Evolutionary conservation across 306 rosid genomes (phyloP).

Genomic region (Benincasa hispida): DNA sequence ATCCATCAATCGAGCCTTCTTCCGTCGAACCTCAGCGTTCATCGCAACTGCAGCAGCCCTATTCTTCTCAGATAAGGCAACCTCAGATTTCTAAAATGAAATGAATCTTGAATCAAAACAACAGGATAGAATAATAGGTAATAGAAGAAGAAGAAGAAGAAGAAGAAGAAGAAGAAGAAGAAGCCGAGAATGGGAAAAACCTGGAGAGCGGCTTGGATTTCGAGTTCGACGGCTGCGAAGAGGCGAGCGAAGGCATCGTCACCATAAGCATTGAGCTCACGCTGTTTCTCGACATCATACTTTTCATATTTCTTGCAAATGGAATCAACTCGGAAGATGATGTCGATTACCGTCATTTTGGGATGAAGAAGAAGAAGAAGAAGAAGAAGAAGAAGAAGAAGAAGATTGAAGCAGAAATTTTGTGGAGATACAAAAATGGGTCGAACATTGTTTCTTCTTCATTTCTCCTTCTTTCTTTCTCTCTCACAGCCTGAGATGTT

Average conservation of each 20-base stretch:
- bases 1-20: constrained; percentile 52
- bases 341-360: constrained; percentile 56
- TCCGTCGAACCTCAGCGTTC: constrained; percentile 30
- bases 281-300: constrained; percentile 66
- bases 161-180: too few species aligned
- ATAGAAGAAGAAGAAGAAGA: not conserved
- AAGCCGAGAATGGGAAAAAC: constrained; percentile 15
- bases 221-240: constrained; percentile 31
- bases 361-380: not conserved
- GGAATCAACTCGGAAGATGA: constrained; percentile 65
- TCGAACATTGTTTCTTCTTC: not conserved
- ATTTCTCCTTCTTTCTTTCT: not conserved
- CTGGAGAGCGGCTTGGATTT: constrained; percentile 31
- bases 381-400: not conserved
- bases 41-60: constrained; percentile 23
- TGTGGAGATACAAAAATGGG: not conserved
- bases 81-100: constrained; percentile 23
- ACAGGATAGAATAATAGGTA: not conserved
- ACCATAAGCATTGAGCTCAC: constrained; percentile 52
- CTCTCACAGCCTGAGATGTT: not conserved
- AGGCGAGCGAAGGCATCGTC: constrained; percentile 56
- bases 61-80: constrained; percentile 24
- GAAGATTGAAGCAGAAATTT: not conserved
- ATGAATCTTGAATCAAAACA: not conserved
- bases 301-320: constrained; percentile 63